Evolutionary conservation across 352 stramenopile genomes (phyloP).

Genomic region (Pythium monospermum): DNA sequence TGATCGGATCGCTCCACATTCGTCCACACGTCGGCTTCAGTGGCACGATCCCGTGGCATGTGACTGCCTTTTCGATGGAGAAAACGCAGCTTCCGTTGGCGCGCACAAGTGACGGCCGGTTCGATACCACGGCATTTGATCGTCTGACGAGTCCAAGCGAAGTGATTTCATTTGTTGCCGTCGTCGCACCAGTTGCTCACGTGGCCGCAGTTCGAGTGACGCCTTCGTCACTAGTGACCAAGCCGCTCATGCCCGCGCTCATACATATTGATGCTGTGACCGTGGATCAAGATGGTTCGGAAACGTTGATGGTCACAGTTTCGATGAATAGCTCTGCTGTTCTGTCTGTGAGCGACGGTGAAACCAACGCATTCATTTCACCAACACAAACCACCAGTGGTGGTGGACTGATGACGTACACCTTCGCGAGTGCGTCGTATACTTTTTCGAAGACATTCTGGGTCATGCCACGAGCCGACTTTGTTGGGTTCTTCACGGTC

Average conservation of each 20-base stretch:
- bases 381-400: neutral
- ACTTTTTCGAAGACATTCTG: conserved; percentile 17
- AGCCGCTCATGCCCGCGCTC: conserved; percentile 3
- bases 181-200: conserved; percentile 13
- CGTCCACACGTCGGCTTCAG: conserved; percentile 13
- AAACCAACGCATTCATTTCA: neutral
- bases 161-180: neutral
- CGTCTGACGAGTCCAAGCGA: neutral
- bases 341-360: conserved; percentile 4
- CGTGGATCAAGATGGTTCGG: conserved; percentile 13
- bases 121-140: neutral
- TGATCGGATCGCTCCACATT: conserved; percentile 6
- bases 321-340: conserved; percentile 7
- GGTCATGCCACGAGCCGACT: conserved; percentile 31
- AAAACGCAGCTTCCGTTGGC: neutral
- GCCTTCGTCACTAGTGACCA: conserved; percentile 3
- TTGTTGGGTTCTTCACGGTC: conserved; percentile 37
- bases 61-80: conserved; percentile 3
- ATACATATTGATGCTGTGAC: conserved; percentile 8
- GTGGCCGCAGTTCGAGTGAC: neutral
- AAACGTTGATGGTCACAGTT: conserved; percentile 9
- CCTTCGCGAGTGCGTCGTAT: conserved; percentile 12
- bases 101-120: neutral
- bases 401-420: neutral
- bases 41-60: conserved; percentile 4